Evolutionary conservation across 1,139 yeast species (phyloP), one percentile per base, ranked within the genome.

Genomic region (Pneumocystis oryctolagi): DNA sequence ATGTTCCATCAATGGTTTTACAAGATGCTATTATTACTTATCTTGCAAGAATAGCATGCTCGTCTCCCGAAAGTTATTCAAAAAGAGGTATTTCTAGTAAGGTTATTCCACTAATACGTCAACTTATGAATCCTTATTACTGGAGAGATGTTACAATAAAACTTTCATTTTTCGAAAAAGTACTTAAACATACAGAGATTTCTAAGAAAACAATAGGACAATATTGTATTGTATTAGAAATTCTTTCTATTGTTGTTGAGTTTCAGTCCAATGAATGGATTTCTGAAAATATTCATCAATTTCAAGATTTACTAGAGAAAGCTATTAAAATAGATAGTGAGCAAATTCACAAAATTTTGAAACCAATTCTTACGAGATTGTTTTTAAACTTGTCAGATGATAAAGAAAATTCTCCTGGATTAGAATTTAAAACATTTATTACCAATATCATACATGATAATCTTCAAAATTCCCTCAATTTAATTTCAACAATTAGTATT

Each of bases 11-110:
- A n/a, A 60, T 60, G 14, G 25, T 85, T 30, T 90, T 88, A 71
- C 79, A 95, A 60, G 97, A 90, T 72, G 89, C 96, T 0, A 89
- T 95, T 72, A 84, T 89, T n/a, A 89, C 96, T 0, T 90, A 88
- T 72, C 78, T 94, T 70, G 87, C 92, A 60, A 78, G 97, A 64
- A 89, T 87, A 69, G 86, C 90, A 53, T 90, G 97, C 73, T 84
- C 89, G 60, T 84, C 90, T 64, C 89, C 89, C 2, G 90, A 87
- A 66, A 80, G 94, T 67, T 92, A 92, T 0, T 82, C 92, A 0
- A 96, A 89, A 67, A 84, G 85, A 70, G 89, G 87, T 64, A 76
- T 89, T 16, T 95, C 96, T 6, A 85, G 84, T 66, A 82, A 89
- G 63, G 92, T 96, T 0, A 74, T 94, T 63, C 84, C 84, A 14